A percentile compares a stretch with the other conserved stretches of the same genome.
Conservation (phyloP, 495 filamentous ascomycete genomes). For the Melanomma pulvis-pyrius region DNA sequence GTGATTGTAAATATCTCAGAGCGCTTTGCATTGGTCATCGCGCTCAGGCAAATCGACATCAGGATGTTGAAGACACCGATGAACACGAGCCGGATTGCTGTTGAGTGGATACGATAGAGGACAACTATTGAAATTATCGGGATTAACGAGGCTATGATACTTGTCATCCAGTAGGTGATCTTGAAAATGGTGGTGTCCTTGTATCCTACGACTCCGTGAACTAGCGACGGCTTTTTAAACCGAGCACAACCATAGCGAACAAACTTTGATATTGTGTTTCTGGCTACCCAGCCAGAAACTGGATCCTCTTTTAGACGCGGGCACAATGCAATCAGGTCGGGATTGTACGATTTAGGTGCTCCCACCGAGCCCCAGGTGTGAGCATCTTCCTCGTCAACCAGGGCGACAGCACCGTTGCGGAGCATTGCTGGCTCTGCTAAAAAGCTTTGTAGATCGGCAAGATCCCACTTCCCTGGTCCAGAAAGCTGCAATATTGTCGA, state of each 20-base stretch:
- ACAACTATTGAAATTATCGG: conserved; percentile 3
- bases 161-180: conserved; percentile 12
- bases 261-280: background rate
- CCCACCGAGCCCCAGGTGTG: background rate
- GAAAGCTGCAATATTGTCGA: background rate
- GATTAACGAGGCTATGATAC: conserved; percentile 11
- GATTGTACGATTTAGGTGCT: background rate
- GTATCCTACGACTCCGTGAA: background rate
- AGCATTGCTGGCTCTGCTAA: background rate
- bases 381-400: conserved; percentile 1
- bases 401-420: background rate
- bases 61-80: conserved; percentile 2
- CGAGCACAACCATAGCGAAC: background rate
- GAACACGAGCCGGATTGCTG: background rate
- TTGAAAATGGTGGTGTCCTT: background rate
- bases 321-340: background rate
- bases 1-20: conserved; percentile 6
- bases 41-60: conserved; percentile 2
- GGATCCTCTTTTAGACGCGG: conserved; percentile 8
- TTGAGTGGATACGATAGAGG: conserved; percentile 4
- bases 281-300: conserved; percentile 3
- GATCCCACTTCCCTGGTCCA: background rate
- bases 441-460: conserved; percentile 3
- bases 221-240: background rate
- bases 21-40: conserved; percentile 8